phyloP scores from a whole-genome alignment of 768 basidiomycete species.

The Rhizopogon sp. region DNA sequence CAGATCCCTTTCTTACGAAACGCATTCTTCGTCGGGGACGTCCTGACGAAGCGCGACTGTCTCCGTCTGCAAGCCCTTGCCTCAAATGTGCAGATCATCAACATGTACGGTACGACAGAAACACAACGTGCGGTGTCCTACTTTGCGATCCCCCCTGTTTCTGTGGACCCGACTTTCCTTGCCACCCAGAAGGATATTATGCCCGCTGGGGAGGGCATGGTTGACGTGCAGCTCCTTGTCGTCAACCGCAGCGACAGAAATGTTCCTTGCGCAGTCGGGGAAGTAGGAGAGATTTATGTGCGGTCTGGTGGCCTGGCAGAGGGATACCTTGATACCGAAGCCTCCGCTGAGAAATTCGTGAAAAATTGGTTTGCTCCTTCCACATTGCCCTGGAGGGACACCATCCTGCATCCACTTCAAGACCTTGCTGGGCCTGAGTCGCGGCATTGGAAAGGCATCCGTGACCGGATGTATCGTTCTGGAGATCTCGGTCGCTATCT shows the following conservation, averaged over 20 bases:
- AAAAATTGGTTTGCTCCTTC: constrained; percentile 80
- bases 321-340: constrained; percentile 82
- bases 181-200: constrained; percentile 95
- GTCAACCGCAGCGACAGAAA: constrained; percentile 87
- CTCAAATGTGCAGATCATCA: constrained; percentile 88
- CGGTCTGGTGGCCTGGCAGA: constrained; percentile 94
- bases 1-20: constrained; percentile 83
- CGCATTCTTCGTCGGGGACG: constrained; percentile 99
- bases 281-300: constrained; percentile 98
- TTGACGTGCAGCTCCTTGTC: constrained; percentile 94
- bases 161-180: constrained; percentile 84
- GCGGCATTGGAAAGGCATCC: constrained; percentile 87
- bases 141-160: constrained; percentile 84
- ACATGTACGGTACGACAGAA: constrained; percentile 99
- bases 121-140: constrained; percentile 99
- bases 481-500: constrained; percentile 95
- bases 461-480: constrained; percentile 96
- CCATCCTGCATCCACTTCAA: constrained; percentile 55
- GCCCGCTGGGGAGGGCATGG: constrained; percentile 96
- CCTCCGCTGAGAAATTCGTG: constrained; percentile 90
- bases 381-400: constrained; percentile 55
- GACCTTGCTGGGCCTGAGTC: constrained; percentile 67
- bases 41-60: constrained; percentile 97
- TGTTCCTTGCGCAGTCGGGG: constrained; percentile 87
- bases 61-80: constrained; percentile 90